Base-by-base conservation (phyloP, 179 eudicot genomes). In the Beta lomatogona region DNA sequence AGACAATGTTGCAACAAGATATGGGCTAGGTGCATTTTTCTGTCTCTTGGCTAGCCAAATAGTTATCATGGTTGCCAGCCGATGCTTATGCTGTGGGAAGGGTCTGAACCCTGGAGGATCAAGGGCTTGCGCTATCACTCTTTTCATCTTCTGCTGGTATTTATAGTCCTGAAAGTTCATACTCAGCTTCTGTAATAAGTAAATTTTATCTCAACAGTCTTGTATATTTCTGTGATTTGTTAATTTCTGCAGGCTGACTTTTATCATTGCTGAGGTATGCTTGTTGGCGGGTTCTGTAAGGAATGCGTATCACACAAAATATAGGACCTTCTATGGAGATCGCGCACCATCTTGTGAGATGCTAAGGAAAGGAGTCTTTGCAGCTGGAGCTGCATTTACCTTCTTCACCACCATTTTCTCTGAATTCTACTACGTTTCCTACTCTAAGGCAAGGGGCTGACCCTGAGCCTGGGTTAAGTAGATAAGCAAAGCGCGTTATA, bases 41-140 rank as follows among this genome's bases (percentile, higher is more conserved):
- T 89, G 91, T 75, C 91, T 94, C 50, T 54, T 94, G 81, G 90
- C 70, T 15, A 89, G 97, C 78, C 99, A 94, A 80, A 73, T 87
- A 18, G 18, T 93, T 28, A 75, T 91, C 25, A 91, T 94, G 95
- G 84, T 74, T 58, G 95, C 97, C 59, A 95, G 90, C 81, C 86
- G 86, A 48, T 95, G 98, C 85, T 94, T 95, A 80, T 95, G 99
- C 80, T 95, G 94, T 77, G 98, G 99, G 31, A 90, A 85, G 83
- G 87, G 92, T 77, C 76, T 91, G 76, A 89, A 74, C 13, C 97
- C 94, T 7, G 93, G 91, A 36, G 91, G 95, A 78, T 91, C 98
- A 7, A 88, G 98, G 81, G 94, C 95, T 84, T 90, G 91, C 82
- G 93, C 95, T 41, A 71, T 91, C 79, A 80, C 89, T 67, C 95